phyloP scores from a whole-genome alignment of 1,139 yeast species.

The Hyphopichia pseudoburtonii region DNA sequence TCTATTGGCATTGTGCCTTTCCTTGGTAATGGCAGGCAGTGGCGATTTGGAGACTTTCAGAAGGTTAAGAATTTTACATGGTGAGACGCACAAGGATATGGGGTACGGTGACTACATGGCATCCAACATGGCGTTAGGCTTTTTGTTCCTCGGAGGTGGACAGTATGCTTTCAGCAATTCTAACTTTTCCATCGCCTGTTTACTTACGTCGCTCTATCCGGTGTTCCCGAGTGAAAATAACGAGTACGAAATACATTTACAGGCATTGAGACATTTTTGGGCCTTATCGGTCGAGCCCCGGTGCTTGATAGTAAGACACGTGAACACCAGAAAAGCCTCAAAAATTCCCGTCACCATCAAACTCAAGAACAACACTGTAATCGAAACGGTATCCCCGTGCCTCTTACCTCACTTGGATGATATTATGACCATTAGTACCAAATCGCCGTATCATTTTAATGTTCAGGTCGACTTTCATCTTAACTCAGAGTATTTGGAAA shows the following conservation, averaged over 20 bases:
- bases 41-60: conserved; percentile 83
- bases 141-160: conserved; percentile 88
- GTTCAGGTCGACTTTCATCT: conserved; percentile 41
- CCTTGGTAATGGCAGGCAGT: conserved; percentile 86
- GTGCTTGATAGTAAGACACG: conserved; percentile 75
- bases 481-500: conserved; percentile 37
- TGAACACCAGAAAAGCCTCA: conserved; percentile 53
- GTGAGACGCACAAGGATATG: conserved; percentile 46
- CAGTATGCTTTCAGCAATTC: conserved; percentile 75
- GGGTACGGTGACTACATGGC: conserved; percentile 78
- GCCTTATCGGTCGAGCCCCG: conserved; percentile 79
- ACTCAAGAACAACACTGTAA: conserved; percentile 36
- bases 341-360: conserved; percentile 51
- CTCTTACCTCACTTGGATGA: conserved; percentile 60
- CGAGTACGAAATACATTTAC: conserved; percentile 64
- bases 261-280: conserved; percentile 92
- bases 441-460: conserved; percentile 45
- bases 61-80: conserved; percentile 69
- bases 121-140: conserved; percentile 79
- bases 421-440: conserved; percentile 44
- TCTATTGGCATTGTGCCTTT: conserved; percentile 59
- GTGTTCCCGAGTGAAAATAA: conserved; percentile 54
- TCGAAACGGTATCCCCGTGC: conserved; percentile 55
- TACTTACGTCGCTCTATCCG: conserved; percentile 75
- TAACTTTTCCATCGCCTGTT: conserved; percentile 68